Percentiles rank a stretch among this genome's conserved stretches.
Conservation (phyloP, 2,329 filamentous ascomycete genomes). For the Orbilia quercus region DNA sequence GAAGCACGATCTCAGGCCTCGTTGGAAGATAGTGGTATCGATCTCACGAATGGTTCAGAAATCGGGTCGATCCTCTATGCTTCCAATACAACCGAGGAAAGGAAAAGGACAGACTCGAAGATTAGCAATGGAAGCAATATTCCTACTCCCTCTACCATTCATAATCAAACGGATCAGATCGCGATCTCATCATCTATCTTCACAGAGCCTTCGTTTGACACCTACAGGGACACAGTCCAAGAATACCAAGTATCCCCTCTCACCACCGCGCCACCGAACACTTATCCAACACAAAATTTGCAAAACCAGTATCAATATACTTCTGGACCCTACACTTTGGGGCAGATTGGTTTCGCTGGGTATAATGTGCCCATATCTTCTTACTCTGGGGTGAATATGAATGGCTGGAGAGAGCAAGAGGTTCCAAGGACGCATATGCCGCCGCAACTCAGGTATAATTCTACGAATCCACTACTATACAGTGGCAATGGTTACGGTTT, state of each 20-base stretch:
- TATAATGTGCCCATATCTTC: background rate
- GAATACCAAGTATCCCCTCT: constrained; percentile 26
- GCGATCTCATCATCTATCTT: constrained; percentile 4
- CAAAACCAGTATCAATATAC: constrained; percentile 4
- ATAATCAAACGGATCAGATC: background rate
- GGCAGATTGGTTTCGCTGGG: too few relatives aligned
- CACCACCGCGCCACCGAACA: background rate
- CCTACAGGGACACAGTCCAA: background rate
- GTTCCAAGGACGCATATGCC: background rate
- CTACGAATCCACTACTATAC: too few relatives aligned
- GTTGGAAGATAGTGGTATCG: too few relatives aligned
- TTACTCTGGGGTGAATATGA: background rate
- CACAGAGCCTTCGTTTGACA: background rate
- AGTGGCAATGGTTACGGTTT: constrained; percentile 1
- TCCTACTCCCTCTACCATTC: background rate
- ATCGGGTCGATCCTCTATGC: too few relatives aligned
- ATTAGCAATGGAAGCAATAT: background rate
- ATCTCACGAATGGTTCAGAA: too few relatives aligned
- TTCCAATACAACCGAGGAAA: too few relatives aligned
- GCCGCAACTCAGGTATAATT: too few relatives aligned
- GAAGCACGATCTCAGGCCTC: too few relatives aligned
- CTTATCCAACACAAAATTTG: background rate
- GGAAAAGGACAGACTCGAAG: background rate
- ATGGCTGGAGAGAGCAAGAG: background rate
- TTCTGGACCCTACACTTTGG: too few relatives aligned